Conservation (phyloP, 1,284 basidiomycete genomes). For the Thecaphora frezii region DNA sequence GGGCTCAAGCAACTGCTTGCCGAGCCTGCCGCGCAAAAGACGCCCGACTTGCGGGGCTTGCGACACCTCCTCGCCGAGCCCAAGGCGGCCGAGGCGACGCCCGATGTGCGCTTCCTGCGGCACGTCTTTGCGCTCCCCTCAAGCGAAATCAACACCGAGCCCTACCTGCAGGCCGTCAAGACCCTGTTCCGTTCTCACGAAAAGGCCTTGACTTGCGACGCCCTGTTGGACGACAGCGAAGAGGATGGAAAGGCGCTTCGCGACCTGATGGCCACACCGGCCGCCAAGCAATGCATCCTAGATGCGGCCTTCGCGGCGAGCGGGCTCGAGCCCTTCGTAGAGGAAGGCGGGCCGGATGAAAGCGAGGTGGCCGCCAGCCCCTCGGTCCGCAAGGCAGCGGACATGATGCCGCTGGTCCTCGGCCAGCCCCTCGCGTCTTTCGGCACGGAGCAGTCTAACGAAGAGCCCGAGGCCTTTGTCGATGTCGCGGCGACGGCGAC, state of each 20-base stretch:
- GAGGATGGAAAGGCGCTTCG: constrained; percentile 3
- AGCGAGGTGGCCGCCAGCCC: neutral
- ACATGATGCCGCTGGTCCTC: neutral
- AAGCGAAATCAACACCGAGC: neutral
- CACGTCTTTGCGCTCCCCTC: constrained; percentile 2
- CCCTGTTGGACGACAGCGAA: neutral
- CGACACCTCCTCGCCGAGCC: neutral
- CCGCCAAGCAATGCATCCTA: neutral
- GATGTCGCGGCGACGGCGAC: too few relatives aligned
- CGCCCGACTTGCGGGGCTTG: constrained; percentile 6
- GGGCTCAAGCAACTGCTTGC: constrained; percentile 10
- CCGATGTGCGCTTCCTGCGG: constrained; percentile 2
- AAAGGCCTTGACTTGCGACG: neutral
- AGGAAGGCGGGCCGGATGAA: neutral
- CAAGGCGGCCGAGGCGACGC: neutral
- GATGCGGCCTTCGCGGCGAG: neutral
- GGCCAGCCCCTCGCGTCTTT: neutral
- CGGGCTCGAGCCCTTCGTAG: neutral
- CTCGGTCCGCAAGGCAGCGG: neutral
- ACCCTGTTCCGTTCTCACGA: neutral
- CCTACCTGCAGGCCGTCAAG: neutral
- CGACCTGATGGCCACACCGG: constrained; percentile 3
- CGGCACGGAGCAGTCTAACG: too few relatives aligned
- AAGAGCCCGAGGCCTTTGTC: too few relatives aligned
- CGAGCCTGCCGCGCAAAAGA: neutral